Evolutionary conservation across 768 basidiomycete genomes (phyloP).

Genomic region (Tephrocybe sp.): DNA sequence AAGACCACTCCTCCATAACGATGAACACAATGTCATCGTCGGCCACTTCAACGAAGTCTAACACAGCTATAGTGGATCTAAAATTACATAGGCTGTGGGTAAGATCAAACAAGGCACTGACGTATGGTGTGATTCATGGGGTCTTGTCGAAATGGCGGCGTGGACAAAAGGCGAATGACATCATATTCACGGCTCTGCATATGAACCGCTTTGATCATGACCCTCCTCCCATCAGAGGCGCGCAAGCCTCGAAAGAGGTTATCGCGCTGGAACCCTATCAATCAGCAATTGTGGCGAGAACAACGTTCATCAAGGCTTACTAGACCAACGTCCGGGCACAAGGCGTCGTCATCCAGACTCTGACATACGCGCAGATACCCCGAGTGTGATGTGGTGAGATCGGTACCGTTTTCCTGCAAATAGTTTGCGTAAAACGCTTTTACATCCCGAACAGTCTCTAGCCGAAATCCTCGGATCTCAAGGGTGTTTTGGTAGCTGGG

Average conservation of each 20-base stretch:
- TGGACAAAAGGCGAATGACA: conserved; percentile 54
- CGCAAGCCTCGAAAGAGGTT: conserved; percentile 69
- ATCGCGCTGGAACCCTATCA: conserved; percentile 48
- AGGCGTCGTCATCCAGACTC: conserved; percentile 48
- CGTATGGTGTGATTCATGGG: conserved; percentile 79
- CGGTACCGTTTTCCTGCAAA: conserved; percentile 6
- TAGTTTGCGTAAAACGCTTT: conserved; percentile 48
- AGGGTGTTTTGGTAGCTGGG: conserved; percentile 47
- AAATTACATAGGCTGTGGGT: conserved; percentile 12
- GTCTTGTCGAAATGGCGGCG: conserved; percentile 48
- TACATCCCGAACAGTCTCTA: conserved; percentile 70
- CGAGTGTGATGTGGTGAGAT: conserved; percentile 17
- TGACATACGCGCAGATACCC: conserved; percentile 32
- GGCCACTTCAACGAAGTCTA: conserved; percentile 56
- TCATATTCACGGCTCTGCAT: conserved; percentile 59
- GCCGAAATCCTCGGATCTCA: conserved; percentile 50
- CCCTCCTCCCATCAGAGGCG: conserved; percentile 44
- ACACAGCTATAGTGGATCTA: conserved; percentile 45
- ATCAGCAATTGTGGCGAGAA: conserved; percentile 11
- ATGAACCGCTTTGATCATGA: conserved; percentile 71
- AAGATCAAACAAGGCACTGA: conserved; percentile 33
- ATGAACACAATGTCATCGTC: conserved; percentile 59
- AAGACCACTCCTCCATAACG: conserved; percentile 80
- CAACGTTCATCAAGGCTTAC: conserved; percentile 31
- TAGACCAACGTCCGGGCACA: conserved; percentile 71